Evolutionary conservation across 1,284 basidiomycete genomes (phyloP).

Genomic region (Coniophora puteana): DNA sequence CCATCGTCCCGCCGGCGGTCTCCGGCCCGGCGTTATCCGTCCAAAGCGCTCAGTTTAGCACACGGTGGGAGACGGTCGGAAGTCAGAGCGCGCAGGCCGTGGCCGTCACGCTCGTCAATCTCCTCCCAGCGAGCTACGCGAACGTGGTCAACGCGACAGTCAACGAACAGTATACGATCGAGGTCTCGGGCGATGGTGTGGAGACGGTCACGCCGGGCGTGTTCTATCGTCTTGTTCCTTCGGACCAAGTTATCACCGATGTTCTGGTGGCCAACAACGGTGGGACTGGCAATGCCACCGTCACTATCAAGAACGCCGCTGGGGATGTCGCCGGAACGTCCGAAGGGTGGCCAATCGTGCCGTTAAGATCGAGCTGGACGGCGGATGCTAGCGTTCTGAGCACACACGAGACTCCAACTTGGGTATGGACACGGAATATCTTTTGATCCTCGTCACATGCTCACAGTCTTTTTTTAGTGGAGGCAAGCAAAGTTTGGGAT

Average conservation of each 20-base stretch:
- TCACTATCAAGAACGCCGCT: constrained; percentile 29
- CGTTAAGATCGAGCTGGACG: constrained; percentile 38
- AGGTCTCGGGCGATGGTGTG: constrained; percentile 32
- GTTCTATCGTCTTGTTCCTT: constrained; percentile 39
- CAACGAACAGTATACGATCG: constrained; percentile 30
- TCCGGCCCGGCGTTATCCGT: constrained; percentile 31
- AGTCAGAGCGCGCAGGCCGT: constrained; percentile 36
- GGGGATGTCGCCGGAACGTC: constrained; percentile 31
- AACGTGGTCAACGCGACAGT: constrained; percentile 25
- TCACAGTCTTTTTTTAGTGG: constrained; percentile 29
- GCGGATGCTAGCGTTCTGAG: constrained; percentile 33
- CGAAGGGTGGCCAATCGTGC: constrained; percentile 32
- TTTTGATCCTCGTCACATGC: constrained; percentile 1
- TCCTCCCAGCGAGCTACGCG: constrained; percentile 31
- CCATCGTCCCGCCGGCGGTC: constrained; percentile 13
- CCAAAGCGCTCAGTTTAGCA: constrained; percentile 36
- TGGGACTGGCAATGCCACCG: constrained; percentile 28
- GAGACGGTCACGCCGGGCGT: constrained; percentile 32
- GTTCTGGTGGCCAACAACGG: constrained; percentile 30
- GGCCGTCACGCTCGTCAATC: constrained; percentile 43
- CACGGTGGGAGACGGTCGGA: constrained; percentile 37
- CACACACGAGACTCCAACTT: constrained; percentile 47
- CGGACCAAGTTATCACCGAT: constrained; percentile 42
- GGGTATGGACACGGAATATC: constrained; percentile 33
- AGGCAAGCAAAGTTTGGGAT: constrained; percentile 53